These are phyloP conservation scores for Tremella fuciformis DNA, from an alignment of 768 basidiomycete genomes.

Conservation along the genomic window DNA sequence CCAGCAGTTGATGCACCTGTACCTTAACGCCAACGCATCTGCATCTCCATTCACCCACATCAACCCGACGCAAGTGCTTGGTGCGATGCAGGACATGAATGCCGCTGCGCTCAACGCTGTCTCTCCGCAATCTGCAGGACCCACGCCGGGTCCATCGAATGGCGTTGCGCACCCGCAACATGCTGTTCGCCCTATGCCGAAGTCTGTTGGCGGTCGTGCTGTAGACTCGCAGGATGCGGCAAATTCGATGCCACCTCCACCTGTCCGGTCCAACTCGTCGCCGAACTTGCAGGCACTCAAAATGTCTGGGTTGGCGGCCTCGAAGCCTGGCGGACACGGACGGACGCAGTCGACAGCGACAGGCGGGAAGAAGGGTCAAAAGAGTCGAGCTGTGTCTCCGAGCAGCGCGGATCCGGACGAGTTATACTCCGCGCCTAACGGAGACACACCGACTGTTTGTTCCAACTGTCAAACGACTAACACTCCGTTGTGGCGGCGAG, in stretches of 20 bases:
- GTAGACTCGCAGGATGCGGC: constrained; percentile 13
- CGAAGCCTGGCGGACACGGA: constrained; percentile 16
- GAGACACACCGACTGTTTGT: constrained; percentile 70
- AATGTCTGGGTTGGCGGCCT: constrained; percentile 16
- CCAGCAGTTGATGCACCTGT: constrained; percentile 52
- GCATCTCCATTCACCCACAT: constrained; percentile 57
- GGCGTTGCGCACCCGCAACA: constrained; percentile 1
- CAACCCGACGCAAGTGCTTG: constrained; percentile 83
- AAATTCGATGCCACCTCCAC: constrained; percentile 16
- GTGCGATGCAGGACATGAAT: constrained; percentile 44
- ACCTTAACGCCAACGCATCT: constrained; percentile 48
- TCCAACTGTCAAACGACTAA: constrained; percentile 95
- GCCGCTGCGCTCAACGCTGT: constrained; percentile 59
- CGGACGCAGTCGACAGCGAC: constrained; percentile 21
- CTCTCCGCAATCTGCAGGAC: constrained; percentile 21
- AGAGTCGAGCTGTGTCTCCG: constrained; percentile 22
- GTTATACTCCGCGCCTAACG: constrained; percentile 56
- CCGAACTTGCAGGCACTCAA: constrained; percentile 45
- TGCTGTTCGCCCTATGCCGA: constrained; percentile 39
- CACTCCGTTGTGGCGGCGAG: constrained; percentile 61
- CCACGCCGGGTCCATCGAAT: constrained; percentile 9
- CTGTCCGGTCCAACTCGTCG: constrained; percentile 43
- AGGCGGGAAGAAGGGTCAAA: constrained; percentile 9
- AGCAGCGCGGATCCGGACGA: constrained; percentile 45
- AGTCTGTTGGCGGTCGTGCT: constrained; percentile 37